phyloP scores from a whole-genome alignment of 2,329 filamentous ascomycete species.

The Helotiales sp. region DNA sequence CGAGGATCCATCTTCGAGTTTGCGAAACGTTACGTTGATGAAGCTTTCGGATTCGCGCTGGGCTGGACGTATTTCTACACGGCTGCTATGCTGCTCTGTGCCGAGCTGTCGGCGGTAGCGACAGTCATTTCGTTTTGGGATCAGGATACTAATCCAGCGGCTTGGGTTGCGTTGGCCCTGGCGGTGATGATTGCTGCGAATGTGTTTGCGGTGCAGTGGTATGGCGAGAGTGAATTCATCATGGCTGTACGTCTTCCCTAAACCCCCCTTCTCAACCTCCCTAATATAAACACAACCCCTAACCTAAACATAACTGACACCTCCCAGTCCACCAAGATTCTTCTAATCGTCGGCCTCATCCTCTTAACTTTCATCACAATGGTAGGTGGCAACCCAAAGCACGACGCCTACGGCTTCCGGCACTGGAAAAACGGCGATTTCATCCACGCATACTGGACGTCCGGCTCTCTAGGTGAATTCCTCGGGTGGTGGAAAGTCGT shows the following conservation, averaged over 20 bases:
- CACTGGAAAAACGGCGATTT: conserved; percentile 54
- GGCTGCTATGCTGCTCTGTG: conserved; percentile 16
- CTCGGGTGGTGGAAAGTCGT: conserved; percentile 20
- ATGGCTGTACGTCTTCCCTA: conserved; percentile 57
- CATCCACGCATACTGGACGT: conserved; percentile 19
- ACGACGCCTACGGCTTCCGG: conserved; percentile 73
- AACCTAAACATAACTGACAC: neutral
- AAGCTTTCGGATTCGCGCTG: conserved; percentile 14
- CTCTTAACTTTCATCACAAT: conserved; percentile 80
- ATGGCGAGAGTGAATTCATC: conserved; percentile 61
- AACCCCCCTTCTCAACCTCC: neutral
- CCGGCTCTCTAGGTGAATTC: conserved; percentile 13
- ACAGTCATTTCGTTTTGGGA: conserved; percentile 17
- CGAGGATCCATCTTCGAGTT: conserved; percentile 18
- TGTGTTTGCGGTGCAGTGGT: conserved; percentile 59
- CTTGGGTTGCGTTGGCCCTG: conserved; percentile 11
- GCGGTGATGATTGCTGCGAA: conserved; percentile 47
- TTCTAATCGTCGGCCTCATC: conserved; percentile 67
- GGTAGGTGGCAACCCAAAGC: conserved; percentile 77
- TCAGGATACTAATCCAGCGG: conserved; percentile 10
- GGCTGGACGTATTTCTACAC: conserved; percentile 20
- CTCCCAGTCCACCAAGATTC: conserved; percentile 48
- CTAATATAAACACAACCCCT: conserved; percentile 38
- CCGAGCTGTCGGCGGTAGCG: conserved; percentile 12
- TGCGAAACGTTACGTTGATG: conserved; percentile 14